Base-by-base conservation (phyloP, 495 filamentous ascomycete genomes). In the Rhypophila decipiens region DNA sequence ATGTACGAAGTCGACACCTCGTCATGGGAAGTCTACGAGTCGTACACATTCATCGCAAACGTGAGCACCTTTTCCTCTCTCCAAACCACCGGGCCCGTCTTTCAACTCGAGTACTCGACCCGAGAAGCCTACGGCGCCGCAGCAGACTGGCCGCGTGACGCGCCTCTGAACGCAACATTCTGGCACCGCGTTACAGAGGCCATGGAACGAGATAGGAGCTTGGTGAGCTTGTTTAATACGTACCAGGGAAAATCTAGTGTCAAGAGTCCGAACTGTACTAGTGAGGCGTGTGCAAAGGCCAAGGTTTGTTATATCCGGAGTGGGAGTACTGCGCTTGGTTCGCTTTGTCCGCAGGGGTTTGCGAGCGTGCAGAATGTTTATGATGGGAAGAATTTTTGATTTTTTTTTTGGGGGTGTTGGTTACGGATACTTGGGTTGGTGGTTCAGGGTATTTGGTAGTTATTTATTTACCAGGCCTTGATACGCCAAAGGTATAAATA, bases 301-400 rank as follows among this genome's bases (percentile, higher is more conserved):
- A 81, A 80, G 65, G 63, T 83, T 15, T 83, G 79, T 44, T 82
- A 82, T 50, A 82, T 81, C 64, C 59, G 78, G 7, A 75, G 70
- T 63, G 78, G 76, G 1, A 78, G 74, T 58, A 66, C 61, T 20
- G 69, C 73, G 3, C 51, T 82, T 48, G 78, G 76, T 1, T 60
- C 53, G 42, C 49, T 59, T 36, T 82, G 79, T 58, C 65, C 72
- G 8, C 71, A 73, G 47, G 75, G 76, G 53, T 78, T 60, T 53
- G 66, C 60, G 34, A 49, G 52, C 15, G 56, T 58, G 33, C 58
- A 61, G 51, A 52, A 49, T 27, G 43, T 44, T 12, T 58, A 49
- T 24, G n/a, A n/a, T n/a, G n/a, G n/a, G n/a, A n/a, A n/a, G n/a
- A n/a, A n/a, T n/a, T n/a, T n/a, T n/a, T n/a, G n/a, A n/a, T n/a